Conservation (phyloP, 257 asterid genomes). For the Solanum ahanhuiri region DNA sequence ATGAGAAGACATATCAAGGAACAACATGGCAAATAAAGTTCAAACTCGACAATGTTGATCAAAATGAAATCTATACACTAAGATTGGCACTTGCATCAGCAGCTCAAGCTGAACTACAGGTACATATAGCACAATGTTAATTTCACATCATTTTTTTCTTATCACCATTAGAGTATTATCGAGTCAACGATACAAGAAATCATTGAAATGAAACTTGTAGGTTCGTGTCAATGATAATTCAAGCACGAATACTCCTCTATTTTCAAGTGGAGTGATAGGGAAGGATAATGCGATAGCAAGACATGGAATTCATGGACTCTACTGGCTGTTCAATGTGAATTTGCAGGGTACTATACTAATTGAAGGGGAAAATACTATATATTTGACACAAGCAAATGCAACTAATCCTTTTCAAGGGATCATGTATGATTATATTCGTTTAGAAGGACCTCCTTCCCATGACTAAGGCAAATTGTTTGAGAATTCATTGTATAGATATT, state of each 20-base stretch:
- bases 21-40: conserved; percentile 71
- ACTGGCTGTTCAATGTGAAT: conserved; percentile 43
- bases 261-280: conserved; percentile 49
- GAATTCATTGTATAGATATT: neutral
- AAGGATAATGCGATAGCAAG: conserved; percentile 63
- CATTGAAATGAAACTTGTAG: conserved; percentile 11
- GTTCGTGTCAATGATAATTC: conserved; percentile 41
- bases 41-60: conserved; percentile 14
- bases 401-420: conserved; percentile 9
- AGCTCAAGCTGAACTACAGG: conserved; percentile 48
- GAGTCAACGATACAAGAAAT: neutral
- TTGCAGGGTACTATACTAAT: conserved; percentile 20
- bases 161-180: neutral
- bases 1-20: conserved; percentile 27
- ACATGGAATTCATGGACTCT: conserved; percentile 75
- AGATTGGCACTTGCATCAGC: conserved; percentile 74
- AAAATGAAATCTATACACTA: conserved; percentile 30
- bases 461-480: neutral
- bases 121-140: neutral
- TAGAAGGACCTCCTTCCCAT: conserved; percentile 12
- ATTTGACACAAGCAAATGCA: conserved; percentile 7
- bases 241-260: conserved; percentile 33
- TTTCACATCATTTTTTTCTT: neutral
- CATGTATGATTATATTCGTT: conserved; percentile 19
- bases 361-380: conserved; percentile 6